Evolutionary conservation across 2,329 filamentous ascomycete genomes (phyloP).

Genomic region (Eutypa lata): DNA sequence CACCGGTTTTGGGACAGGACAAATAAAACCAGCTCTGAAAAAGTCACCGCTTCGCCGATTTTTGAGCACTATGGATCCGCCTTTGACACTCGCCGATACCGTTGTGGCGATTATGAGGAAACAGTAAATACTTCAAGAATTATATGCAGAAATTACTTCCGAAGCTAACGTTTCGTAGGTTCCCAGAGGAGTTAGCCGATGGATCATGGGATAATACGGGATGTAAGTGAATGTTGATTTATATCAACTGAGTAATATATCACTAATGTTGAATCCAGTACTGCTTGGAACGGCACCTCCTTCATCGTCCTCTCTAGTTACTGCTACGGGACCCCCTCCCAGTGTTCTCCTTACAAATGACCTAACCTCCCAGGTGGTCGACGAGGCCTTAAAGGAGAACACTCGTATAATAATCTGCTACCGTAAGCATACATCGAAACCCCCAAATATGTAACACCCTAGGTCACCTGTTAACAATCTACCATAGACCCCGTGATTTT

Average conservation of each 20-base stretch:
- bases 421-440: constrained; percentile 56
- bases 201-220: constrained; percentile 97
- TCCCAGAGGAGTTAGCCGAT: constrained; percentile 86
- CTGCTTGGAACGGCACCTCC: constrained; percentile 50
- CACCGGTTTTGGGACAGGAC: neutral
- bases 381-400: constrained; percentile 78
- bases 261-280: constrained; percentile 4
- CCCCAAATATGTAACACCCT: too few relatives aligned
- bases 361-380: constrained; percentile 81
- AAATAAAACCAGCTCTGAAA: neutral
- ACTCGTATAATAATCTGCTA: constrained; percentile 85
- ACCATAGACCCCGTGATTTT: constrained; percentile 89
- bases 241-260: neutral
- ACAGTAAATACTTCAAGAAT: constrained; percentile 54
- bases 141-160: neutral
- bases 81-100: constrained; percentile 42
- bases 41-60: neutral
- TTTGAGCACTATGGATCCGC: constrained; percentile 16
- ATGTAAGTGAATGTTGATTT: constrained; percentile 27
- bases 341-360: constrained; percentile 71
- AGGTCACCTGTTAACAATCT: too few relatives aligned
- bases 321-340: neutral
- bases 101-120: constrained; percentile 78
- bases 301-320: constrained; percentile 53
- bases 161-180: constrained; percentile 48